phyloP scores from a whole-genome alignment of 768 basidiomycete species.

The Termitomyces sp. region DNA sequence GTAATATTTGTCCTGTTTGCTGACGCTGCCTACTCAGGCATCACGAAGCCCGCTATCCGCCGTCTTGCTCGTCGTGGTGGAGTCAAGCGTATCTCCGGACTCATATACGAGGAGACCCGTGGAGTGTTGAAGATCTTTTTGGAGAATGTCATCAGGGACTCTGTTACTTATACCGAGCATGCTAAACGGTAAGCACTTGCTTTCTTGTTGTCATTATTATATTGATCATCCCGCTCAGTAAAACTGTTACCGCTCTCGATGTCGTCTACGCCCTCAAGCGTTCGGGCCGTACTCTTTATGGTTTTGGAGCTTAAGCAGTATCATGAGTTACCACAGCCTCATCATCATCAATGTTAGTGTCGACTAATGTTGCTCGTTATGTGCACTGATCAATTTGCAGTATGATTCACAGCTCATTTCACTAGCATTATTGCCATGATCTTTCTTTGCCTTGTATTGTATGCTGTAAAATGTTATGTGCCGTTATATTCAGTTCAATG shows the following conservation, averaged over 20 bases:
- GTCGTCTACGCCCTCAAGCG: constrained; percentile 75
- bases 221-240: constrained; percentile 17
- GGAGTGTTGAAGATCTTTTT: constrained; percentile 89
- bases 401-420: not conserved
- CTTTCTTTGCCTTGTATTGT: not conserved
- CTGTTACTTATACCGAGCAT: constrained; percentile 91
- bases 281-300: constrained; percentile 73
- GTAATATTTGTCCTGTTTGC: not conserved
- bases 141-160: constrained; percentile 85
- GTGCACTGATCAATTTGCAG: not conserved
- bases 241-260: constrained; percentile 82
- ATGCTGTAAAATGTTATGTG: not conserved
- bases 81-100: constrained; percentile 85
- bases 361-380: not conserved
- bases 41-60: constrained; percentile 79
- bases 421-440: not conserved
- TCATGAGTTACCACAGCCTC: no score
- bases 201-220: not conserved
- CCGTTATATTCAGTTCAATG: not conserved
- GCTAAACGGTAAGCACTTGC: constrained; percentile 50
- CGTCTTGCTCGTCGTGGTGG: constrained; percentile 89
- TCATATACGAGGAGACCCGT: constrained; percentile 90
- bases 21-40: constrained; percentile 33
- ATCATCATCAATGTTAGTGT: not conserved
- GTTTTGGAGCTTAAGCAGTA: constrained; percentile 58